Evolutionary conservation across 345 rosid species (phyloP), one percentile per base, ranked within the genome.

Genomic region (Gossypium bickii): DNA sequence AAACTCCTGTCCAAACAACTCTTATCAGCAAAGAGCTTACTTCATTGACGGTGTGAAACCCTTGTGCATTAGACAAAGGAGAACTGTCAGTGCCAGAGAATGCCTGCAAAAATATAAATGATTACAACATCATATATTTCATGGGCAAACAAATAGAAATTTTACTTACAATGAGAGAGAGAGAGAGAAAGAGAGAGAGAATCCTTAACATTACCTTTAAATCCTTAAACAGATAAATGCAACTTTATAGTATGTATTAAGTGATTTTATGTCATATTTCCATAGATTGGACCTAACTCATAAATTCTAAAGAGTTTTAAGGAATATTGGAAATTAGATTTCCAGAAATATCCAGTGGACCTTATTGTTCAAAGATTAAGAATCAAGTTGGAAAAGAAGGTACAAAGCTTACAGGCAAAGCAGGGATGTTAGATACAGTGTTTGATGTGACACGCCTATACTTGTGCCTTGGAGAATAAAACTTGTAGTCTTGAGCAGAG

Each of bases 391-490:
- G 18, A 15, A 52, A 67, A 63, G 56, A 67, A 77, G 59, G 57
- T 63, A 24, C 16, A 16, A 29, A 63, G 64, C 91, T 90, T 86
- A 94, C 97, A 70, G 91, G 83, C 80, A 92, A 84, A 66, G 82
- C 79, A 79, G 90, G 77, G 59, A 91, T 82, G 67, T 73, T 83
- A 64, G 93, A 82, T n/a, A 76, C 77, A 17, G 89, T 80, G 44
- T 74, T 90, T 64, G 89, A 82, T 55, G 74, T 44, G 68, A 53
- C 74, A 73, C 94, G 95, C 77, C 95, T 85, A 52, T 83, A 89
- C 81, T 94, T 94, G 83, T 89, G 98, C 83, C 98, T 83, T 27
- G 98, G 97, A 79, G 93, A 86, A 78, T 94, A 92, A 74, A 89
- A 94, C 80, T 92, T 92, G 77, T 89, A 92, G 80, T 92, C 97